phyloP scores from a whole-genome alignment of 2,329 filamentous ascomycete species.

The Incumbomyces lentus region DNA sequence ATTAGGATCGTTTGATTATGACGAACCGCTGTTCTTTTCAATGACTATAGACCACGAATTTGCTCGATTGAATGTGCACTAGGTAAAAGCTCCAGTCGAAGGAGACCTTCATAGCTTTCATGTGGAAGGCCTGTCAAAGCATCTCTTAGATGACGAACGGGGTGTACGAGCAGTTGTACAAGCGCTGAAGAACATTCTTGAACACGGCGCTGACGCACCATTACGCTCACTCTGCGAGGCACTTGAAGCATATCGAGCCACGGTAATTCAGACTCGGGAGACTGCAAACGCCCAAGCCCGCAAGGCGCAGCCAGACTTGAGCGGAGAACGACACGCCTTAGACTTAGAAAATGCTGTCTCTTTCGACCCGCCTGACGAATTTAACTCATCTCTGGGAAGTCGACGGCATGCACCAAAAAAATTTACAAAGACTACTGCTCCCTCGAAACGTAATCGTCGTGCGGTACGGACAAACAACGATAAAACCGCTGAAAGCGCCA shows the following conservation, averaged over 20 bases:
- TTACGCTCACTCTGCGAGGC: conserved; percentile 5
- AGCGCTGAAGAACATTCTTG: conserved; percentile 10
- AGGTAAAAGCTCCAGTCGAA: conserved; percentile 2
- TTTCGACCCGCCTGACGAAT: too few species aligned
- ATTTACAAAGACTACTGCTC: too few species aligned
- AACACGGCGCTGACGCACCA: conserved; percentile 2
- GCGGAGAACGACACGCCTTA: too few species aligned
- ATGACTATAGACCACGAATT: conserved; percentile 9
- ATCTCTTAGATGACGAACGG: conserved; percentile 1
- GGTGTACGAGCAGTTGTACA: conserved; percentile 6
- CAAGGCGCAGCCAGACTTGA: background rate
- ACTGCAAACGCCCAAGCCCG: background rate
- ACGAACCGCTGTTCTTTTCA: conserved; percentile 11
- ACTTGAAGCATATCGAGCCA: conserved; percentile 7
- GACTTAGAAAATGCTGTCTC: too few species aligned
- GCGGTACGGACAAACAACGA: too few species aligned
- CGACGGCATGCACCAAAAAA: too few species aligned
- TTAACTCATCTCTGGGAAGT: too few species aligned
- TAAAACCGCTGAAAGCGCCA: too few species aligned
- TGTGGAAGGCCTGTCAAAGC: conserved; percentile 1
- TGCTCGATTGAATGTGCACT: conserved; percentile 7
- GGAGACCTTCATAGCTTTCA: conserved; percentile 9
- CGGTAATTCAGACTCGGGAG: background rate
- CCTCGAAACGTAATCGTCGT: too few species aligned
- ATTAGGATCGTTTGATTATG: conserved; percentile 3